Evolutionary conservation across 768 basidiomycete species (phyloP).

Genomic region (Pleurotus pulmonarius): DNA sequence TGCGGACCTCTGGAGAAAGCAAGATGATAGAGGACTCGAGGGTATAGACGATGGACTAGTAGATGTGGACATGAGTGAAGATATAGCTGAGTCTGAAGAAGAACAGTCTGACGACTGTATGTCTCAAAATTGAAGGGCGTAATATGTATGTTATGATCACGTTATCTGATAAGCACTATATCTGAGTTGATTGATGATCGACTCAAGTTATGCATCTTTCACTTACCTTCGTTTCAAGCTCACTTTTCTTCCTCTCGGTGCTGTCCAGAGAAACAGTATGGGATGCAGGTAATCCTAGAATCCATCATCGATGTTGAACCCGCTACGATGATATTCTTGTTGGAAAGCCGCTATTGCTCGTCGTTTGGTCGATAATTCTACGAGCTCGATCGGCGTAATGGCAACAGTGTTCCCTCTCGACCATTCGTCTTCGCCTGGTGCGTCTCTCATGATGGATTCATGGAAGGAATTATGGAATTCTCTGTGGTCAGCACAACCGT

Average conservation of each 20-base stretch:
- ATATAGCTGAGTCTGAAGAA: conserved; percentile 24
- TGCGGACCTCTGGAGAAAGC: conserved; percentile 62
- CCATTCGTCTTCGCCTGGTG: conserved; percentile 35
- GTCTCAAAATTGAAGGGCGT: too few relatives aligned
- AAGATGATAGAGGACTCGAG: conserved; percentile 39
- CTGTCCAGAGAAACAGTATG: conserved; percentile 36
- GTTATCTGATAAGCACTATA: conserved; percentile 7
- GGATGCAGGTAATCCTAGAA: conserved; percentile 38
- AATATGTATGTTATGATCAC: too few relatives aligned
- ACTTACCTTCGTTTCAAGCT: background rate
- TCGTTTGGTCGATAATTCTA: conserved; percentile 33
- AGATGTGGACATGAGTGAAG: conserved; percentile 39
- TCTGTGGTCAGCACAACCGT: conserved; percentile 34
- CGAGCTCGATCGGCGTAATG: conserved; percentile 41
- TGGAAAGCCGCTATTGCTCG: conserved; percentile 39
- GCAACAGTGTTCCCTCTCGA: conserved; percentile 43
- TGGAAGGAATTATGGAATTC: background rate
- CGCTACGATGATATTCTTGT: background rate
- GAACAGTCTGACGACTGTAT: too few relatives aligned
- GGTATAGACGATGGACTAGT: conserved; percentile 46
- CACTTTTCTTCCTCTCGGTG: background rate
- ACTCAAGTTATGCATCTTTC: background rate
- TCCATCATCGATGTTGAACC: conserved; percentile 1
- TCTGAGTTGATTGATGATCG: background rate
- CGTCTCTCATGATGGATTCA: background rate